Evolutionary conservation across 2,329 filamentous ascomycete genomes (phyloP).

Genomic region (Monosporascus cannonballus): DNA sequence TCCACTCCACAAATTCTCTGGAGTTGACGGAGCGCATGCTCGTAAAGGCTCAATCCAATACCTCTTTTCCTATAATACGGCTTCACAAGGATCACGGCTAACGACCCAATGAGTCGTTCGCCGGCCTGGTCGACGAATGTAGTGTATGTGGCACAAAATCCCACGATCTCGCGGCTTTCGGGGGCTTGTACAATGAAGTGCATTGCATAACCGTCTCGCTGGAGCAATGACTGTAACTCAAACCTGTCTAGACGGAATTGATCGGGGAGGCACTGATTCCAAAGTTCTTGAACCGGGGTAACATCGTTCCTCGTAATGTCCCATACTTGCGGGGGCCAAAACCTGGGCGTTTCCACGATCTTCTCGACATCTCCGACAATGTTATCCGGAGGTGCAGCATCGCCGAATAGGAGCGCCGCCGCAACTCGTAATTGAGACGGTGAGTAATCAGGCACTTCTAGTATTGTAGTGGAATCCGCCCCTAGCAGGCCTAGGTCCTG

Average conservation of each 20-base stretch:
- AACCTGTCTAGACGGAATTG: conserved; percentile 39
- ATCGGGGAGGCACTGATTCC: conserved; percentile 38
- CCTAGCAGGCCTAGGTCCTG: conserved; percentile 32
- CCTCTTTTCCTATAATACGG: conserved; percentile 41
- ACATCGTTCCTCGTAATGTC: conserved; percentile 26
- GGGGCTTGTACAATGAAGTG: conserved; percentile 51
- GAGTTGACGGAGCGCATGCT: conserved; percentile 43
- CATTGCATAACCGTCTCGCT: conserved; percentile 49
- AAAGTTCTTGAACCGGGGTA: conserved; percentile 37
- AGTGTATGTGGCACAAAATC: conserved; percentile 56
- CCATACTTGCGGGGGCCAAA: conserved; percentile 35
- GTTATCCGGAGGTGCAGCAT: conserved; percentile 14
- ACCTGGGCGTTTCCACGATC: conserved; percentile 23
- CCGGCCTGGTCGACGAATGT: conserved; percentile 48
- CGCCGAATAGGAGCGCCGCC: conserved; percentile 46
- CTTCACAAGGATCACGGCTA: conserved; percentile 48
- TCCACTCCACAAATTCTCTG: conserved; percentile 44
- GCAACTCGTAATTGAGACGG: conserved; percentile 41
- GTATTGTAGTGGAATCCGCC: conserved; percentile 43
- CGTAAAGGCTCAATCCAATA: conserved; percentile 47
- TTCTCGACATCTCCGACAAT: conserved; percentile 22
- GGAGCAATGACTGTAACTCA: conserved; percentile 40
- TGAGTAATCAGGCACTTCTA: conserved; percentile 44
- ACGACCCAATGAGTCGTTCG: conserved; percentile 48
- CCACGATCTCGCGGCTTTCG: conserved; percentile 36